phyloP scores from a whole-genome alignment of 257 asterid genomes.

The Solanum okadae region DNA sequence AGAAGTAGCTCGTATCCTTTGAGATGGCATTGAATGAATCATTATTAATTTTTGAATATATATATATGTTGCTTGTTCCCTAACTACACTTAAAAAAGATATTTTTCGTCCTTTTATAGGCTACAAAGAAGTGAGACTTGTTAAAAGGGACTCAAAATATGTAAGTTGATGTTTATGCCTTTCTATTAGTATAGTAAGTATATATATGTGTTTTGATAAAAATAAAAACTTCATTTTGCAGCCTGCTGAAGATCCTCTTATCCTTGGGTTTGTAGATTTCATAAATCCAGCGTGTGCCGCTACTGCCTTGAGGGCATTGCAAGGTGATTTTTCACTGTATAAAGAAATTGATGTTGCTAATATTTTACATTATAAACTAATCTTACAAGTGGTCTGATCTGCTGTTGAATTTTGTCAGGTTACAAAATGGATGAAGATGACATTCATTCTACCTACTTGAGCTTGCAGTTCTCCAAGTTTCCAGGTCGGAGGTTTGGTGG shows the following conservation, averaged over 20 bases:
- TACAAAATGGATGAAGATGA: slow-evolving; percentile 40
- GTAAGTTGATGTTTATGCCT: slow-evolving; percentile 13
- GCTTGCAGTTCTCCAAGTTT: slow-evolving; percentile 40
- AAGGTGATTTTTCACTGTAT: slow-evolving; percentile 15
- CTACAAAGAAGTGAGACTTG: slow-evolving; percentile 50
- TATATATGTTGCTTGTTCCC: background rate
- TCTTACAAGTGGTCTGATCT: no score
- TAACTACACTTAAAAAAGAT: slow-evolving; percentile 21
- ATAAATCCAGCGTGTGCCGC: slow-evolving; percentile 43
- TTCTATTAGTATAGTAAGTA: background rate
- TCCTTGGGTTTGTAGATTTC: slow-evolving; percentile 49
- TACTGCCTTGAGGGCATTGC: slow-evolving; percentile 44
- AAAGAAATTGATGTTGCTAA: no score
- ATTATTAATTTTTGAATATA: background rate
- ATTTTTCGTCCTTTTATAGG: slow-evolving; percentile 53
- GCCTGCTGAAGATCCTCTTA: slow-evolving; percentile 42
- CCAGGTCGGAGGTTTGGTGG: slow-evolving; percentile 35
- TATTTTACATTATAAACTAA: background rate
- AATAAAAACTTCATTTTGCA: slow-evolving; percentile 10
- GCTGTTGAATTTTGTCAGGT: slow-evolving; percentile 17
- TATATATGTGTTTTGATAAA: background rate
- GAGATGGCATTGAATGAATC: background rate
- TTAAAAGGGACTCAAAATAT: slow-evolving; percentile 39
- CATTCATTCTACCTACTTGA: slow-evolving; percentile 20
- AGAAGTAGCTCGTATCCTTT: slow-evolving; percentile 59